Conservation (phyloP, 73 alveolate genomes). For the Paramecium tetraurelia region DNA sequence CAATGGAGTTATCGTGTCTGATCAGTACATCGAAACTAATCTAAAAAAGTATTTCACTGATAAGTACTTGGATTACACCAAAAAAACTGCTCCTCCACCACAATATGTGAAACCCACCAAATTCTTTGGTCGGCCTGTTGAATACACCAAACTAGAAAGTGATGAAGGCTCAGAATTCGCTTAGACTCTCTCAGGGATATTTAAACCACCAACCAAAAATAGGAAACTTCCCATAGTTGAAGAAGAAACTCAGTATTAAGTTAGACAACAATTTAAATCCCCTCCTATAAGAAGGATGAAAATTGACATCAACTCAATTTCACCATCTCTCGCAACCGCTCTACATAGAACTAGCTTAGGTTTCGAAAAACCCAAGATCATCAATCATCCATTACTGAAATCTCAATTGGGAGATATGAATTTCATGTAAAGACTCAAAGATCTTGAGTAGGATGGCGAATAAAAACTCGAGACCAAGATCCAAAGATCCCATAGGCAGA, state of each 20-base stretch:
- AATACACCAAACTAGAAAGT: neutral
- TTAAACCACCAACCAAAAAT: neutral
- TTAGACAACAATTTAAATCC: neutral
- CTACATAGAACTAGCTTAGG: neutral
- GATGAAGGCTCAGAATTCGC: slow-evolving; percentile 32
- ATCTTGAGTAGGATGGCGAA: neutral
- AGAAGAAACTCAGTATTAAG: neutral
- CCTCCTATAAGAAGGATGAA: slow-evolving; percentile 17
- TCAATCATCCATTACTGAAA: slow-evolving; percentile 16
- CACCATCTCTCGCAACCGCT: slow-evolving; percentile 30
- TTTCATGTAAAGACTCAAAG: neutral
- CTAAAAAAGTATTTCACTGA: neutral
- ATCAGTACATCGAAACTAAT: neutral
- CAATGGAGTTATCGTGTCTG: slow-evolving; percentile 36
- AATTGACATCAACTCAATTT: neutral
- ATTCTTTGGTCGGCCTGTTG: neutral
- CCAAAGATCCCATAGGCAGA: neutral
- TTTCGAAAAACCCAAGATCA: neutral
- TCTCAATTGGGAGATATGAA: neutral
- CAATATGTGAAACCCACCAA: slow-evolving; percentile 16
- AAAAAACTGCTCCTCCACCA: neutral
- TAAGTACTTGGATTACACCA: neutral
- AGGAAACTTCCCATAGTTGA: neutral
- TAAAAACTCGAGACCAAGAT: neutral
- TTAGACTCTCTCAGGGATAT: neutral